A percentile compares a stretch with the other conserved stretches of the same genome.
These are phyloP conservation scores for Neobulgaria alba DNA, from an alignment of 2,329 filamentous ascomycete species.

Conservation along the genomic window DNA sequence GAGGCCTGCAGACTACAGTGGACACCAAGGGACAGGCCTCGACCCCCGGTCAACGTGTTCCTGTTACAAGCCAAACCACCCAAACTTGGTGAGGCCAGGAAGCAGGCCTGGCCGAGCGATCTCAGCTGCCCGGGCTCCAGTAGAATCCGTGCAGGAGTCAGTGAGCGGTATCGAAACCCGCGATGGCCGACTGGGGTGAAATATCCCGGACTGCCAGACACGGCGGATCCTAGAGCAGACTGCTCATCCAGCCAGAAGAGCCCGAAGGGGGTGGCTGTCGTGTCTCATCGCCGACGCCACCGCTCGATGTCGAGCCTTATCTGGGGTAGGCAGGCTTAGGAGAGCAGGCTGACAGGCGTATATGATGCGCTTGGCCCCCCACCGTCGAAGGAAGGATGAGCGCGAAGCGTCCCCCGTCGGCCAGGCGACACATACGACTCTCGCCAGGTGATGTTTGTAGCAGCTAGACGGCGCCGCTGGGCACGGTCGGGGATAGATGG, in stretches of 20 bases:
- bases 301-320: slow-evolving; percentile 19
- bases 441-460: not conserved
- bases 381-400: not conserved
- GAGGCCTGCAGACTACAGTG: slow-evolving; percentile 24
- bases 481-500: slow-evolving; percentile 16
- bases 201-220: no score
- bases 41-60: slow-evolving; percentile 24
- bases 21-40: no score
- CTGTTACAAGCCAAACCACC: slow-evolving; percentile 29
- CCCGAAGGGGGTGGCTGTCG: slow-evolving; percentile 26
- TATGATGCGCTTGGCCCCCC: slow-evolving; percentile 18
- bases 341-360: slow-evolving; percentile 16
- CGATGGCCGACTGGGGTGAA: no score
- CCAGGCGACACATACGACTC: no score
- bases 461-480: slow-evolving; percentile 5
- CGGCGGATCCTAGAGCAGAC: not conserved
- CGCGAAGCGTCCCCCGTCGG: slow-evolving; percentile 3
- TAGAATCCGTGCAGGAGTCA: slow-evolving; percentile 2
- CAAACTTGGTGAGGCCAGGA: slow-evolving; percentile 21
- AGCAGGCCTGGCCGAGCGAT: slow-evolving; percentile 16
- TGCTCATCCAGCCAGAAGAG: slow-evolving; percentile 23
- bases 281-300: slow-evolving; percentile 26
- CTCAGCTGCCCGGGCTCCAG: slow-evolving; percentile 15
- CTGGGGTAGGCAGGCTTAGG: slow-evolving; percentile 24
- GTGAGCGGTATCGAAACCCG: slow-evolving; percentile 7